phyloP scores from a whole-genome alignment of 2,329 filamentous ascomycete species.

The Orbilia javanica region DNA sequence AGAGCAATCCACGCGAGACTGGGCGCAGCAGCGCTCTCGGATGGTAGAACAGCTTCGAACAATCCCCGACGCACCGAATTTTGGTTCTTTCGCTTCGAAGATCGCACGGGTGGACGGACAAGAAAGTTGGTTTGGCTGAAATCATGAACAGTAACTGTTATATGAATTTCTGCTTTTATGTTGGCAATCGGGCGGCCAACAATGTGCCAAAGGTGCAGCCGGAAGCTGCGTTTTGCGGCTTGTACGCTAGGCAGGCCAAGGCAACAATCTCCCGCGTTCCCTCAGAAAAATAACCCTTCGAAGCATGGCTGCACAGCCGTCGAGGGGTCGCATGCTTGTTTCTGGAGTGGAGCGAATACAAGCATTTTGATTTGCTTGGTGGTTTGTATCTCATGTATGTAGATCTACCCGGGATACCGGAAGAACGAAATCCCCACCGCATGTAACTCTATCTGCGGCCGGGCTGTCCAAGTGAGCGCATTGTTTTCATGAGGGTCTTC shows the following conservation, averaged over 20 bases:
- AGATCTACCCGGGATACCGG: conserved; percentile 6
- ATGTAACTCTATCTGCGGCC: conserved; percentile 17
- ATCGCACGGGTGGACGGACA: not conserved
- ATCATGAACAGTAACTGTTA: not conserved
- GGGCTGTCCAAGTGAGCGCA: no score
- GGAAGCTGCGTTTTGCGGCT: not conserved
- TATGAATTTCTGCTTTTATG: not conserved
- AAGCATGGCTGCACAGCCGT: not conserved
- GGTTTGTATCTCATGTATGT: no score
- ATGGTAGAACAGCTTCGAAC: not conserved
- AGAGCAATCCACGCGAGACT: not conserved
- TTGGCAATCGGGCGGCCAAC: not conserved
- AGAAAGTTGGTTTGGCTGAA: not conserved
- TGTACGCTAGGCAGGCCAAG: not conserved
- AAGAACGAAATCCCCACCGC: conserved; percentile 2
- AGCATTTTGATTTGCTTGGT: no score
- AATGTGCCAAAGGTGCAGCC: conserved; percentile 4
- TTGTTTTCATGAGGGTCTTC: no score
- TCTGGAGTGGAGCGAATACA: not conserved
- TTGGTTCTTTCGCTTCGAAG: not conserved
- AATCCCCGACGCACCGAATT: not conserved
- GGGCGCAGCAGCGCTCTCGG: not conserved
- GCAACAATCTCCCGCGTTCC: conserved; percentile 12
- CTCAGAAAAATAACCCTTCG: not conserved
- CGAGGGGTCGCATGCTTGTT: conserved; percentile 16